Evolutionary conservation across 2,329 filamentous ascomycete species (phyloP).

Genomic region (Verticillium dahliae): DNA sequence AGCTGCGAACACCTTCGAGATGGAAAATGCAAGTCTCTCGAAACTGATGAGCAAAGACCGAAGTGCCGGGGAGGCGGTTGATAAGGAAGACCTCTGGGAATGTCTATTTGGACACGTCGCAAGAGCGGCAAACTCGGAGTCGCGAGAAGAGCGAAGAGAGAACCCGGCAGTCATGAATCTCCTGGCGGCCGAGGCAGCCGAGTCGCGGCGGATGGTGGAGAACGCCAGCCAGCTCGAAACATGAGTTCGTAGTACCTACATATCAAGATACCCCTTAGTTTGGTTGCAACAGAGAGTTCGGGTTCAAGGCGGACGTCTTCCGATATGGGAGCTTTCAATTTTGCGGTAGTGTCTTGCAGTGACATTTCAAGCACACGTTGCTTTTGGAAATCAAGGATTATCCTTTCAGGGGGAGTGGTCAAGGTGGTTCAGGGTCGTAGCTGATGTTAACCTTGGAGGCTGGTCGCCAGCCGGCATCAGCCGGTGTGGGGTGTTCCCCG

Average conservation of each 20-base stretch:
- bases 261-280: background rate
- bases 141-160: conserved; percentile 18
- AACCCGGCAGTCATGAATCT: conserved; percentile 31
- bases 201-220: conserved; percentile 20
- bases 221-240: background rate
- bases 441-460: background rate
- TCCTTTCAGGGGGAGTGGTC: background rate
- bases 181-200: conserved; percentile 38
- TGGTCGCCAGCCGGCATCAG: conserved; percentile 7
- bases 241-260: background rate
- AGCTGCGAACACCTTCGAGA: conserved; percentile 74
- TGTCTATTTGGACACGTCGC: conserved; percentile 69
- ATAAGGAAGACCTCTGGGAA: conserved; percentile 74
- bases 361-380: too few relatives aligned
- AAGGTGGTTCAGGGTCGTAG: background rate
- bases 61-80: conserved; percentile 72
- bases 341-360: too few relatives aligned
- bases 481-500: background rate
- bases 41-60: conserved; percentile 65
- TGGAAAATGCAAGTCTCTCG: conserved; percentile 65
- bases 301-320: too few relatives aligned
- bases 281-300: background rate
- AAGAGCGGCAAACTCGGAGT: conserved; percentile 5
- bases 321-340: too few relatives aligned
- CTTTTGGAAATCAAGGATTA: too few relatives aligned